Percentiles rank a stretch among this genome's conserved stretches.
These are phyloP conservation scores for Diaporthe velutina DNA, from an alignment of 2,329 filamentous ascomycete genomes.

Conservation along the genomic window DNA sequence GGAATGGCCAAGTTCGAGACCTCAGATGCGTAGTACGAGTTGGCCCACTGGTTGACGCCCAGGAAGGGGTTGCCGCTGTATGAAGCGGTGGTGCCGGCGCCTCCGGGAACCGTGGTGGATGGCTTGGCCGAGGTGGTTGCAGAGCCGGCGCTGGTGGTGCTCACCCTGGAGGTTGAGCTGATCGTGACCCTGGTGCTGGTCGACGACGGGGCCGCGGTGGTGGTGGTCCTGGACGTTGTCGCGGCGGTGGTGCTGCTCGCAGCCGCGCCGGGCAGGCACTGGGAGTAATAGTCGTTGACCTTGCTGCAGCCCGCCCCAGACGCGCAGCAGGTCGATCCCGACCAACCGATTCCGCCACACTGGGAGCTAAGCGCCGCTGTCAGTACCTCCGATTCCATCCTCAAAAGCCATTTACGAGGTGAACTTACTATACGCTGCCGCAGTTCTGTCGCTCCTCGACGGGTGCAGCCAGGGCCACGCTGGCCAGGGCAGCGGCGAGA, in stretches of 20 bases:
- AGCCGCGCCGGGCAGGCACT: slow-evolving; percentile 49
- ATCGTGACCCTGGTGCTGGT: slow-evolving; percentile 43
- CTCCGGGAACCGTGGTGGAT: slow-evolving; percentile 42
- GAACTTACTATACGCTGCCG: slow-evolving; percentile 49
- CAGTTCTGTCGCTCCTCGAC: slow-evolving; percentile 57
- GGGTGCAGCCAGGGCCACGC: slow-evolving; percentile 55
- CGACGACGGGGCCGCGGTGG: slow-evolving; percentile 43
- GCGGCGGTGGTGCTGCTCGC: slow-evolving; percentile 41
- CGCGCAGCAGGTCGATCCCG: slow-evolving; percentile 59
- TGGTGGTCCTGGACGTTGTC: slow-evolving; percentile 42
- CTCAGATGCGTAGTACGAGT: slow-evolving; percentile 68
- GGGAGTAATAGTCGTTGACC: slow-evolving; percentile 54
- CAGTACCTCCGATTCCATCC: background rate
- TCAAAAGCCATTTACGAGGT: background rate
- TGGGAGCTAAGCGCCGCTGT: slow-evolving; percentile 48
- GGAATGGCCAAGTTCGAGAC: slow-evolving; percentile 71
- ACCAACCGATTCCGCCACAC: slow-evolving; percentile 60
- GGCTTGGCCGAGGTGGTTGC: slow-evolving; percentile 50
- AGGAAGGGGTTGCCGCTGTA: slow-evolving; percentile 68
- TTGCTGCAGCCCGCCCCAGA: slow-evolving; percentile 54
- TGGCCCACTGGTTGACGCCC: slow-evolving; percentile 65
- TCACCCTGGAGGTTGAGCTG: slow-evolving; percentile 47
- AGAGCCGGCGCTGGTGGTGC: slow-evolving; percentile 41
- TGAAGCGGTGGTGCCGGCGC: slow-evolving; percentile 52
- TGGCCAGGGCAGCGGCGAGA: slow-evolving; percentile 52